Percentiles rank a stretch among this genome's conserved stretches.
Conservation (phyloP, 225 moss, liverwort and hornwort species). For the Marchantia paleacea region DNA sequence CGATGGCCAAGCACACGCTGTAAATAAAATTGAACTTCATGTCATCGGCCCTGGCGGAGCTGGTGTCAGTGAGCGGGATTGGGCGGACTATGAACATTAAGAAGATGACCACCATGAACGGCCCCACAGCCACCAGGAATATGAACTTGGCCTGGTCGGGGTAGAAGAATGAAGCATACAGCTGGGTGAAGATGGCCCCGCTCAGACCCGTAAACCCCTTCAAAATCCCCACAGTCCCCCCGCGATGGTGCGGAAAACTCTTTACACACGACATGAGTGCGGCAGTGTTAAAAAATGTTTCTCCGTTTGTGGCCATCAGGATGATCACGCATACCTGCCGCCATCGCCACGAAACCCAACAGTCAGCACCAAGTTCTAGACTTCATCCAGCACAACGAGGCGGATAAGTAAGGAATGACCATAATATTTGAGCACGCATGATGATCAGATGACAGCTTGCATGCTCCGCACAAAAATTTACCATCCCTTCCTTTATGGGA, state of each 20-base stretch:
- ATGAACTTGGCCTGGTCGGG: slow-evolving; percentile 87
- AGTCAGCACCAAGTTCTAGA: background rate
- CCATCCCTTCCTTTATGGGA: too few relatives aligned
- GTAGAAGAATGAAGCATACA: slow-evolving; percentile 71
- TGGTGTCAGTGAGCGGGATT: slow-evolving; percentile 26
- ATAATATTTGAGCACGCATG: too few relatives aligned
- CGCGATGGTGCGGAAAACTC: slow-evolving; percentile 73
- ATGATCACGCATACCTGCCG: slow-evolving; percentile 69
- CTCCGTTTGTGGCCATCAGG: slow-evolving; percentile 69
- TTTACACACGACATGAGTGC: slow-evolving; percentile 76
- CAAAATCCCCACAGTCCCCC: slow-evolving; percentile 83
- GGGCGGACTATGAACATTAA: slow-evolving; percentile 68
- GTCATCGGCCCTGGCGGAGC: slow-evolving; percentile 39
- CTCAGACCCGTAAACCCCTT: slow-evolving; percentile 88
- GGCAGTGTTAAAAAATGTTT: slow-evolving; percentile 90
- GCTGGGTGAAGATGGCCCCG: slow-evolving; percentile 80
- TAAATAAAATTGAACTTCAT: slow-evolving; percentile 75
- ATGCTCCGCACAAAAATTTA: too few relatives aligned
- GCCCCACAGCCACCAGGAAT: slow-evolving; percentile 75
- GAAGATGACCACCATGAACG: slow-evolving; percentile 63
- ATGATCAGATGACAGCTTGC: too few relatives aligned
- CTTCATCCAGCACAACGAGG: too few relatives aligned
- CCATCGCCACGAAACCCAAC: background rate
- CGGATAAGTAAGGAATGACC: too few relatives aligned
- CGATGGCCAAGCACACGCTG: slow-evolving; percentile 58